Evolutionary conservation across 164 flowering plant species (phyloP).

Genomic region (Platanus orientalis): DNA sequence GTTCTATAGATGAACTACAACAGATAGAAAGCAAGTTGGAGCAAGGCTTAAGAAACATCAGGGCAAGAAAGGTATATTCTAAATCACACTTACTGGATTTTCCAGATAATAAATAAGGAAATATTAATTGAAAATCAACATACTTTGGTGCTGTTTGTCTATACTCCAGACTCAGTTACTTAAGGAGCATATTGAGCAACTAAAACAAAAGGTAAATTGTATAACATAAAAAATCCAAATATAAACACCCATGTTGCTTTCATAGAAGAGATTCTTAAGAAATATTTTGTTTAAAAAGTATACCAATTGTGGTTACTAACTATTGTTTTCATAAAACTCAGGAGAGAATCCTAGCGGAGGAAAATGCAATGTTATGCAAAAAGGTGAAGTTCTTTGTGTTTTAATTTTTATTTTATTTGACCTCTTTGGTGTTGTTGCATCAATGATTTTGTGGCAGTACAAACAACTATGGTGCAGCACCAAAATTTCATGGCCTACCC

Average conservation of each 20-base stretch:
- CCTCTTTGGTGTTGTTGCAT: no score
- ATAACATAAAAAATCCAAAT: background rate
- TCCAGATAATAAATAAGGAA: background rate
- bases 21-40: conserved; percentile 66
- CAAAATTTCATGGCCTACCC: no score
- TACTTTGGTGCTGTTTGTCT: background rate
- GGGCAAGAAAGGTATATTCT: conserved; percentile 59
- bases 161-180: conserved; percentile 54
- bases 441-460: no score
- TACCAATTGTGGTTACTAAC: no score
- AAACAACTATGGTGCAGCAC: no score
- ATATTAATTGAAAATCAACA: background rate
- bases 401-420: no score
- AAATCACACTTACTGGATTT: background rate
- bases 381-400: conserved; percentile 49
- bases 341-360: conserved; percentile 59
- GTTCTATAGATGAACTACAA: conserved; percentile 65
- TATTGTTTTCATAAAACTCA: conserved; percentile 25
- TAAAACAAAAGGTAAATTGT: conserved; percentile 59
- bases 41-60: conserved; percentile 46
- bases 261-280: background rate
- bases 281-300: no score
- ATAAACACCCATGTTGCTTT: background rate
- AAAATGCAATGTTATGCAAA: conserved; percentile 50
- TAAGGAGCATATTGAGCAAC: conserved; percentile 53